Conservation (phyloP, 1,284 basidiomycete species). For the Moesziomyces globuligerus region DNA sequence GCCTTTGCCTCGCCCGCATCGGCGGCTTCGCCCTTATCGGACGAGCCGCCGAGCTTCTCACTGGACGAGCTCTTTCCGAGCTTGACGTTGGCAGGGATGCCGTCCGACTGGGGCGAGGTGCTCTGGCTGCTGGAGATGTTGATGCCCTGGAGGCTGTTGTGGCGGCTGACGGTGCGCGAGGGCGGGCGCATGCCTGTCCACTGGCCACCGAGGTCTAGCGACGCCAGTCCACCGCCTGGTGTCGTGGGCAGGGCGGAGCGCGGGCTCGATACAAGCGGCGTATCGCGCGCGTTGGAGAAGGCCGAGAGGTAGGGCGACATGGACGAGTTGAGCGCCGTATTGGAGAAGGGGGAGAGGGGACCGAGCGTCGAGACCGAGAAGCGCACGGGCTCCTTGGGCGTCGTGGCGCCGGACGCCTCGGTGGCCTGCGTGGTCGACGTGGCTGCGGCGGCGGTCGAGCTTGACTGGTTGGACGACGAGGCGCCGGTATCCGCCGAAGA, state of each 20-base stretch:
- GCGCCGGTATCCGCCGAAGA: slow-evolving; percentile 27
- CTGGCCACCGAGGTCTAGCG: slow-evolving; percentile 43
- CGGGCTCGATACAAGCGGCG: slow-evolving; percentile 61
- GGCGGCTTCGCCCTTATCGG: slow-evolving; percentile 5
- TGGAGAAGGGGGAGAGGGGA: slow-evolving; percentile 62
- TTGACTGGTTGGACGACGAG: slow-evolving; percentile 22
- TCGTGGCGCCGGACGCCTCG: slow-evolving; percentile 30
- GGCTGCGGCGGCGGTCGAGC: slow-evolving; percentile 18
- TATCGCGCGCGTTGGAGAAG: slow-evolving; percentile 65
- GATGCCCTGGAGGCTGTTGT: slow-evolving; percentile 49
- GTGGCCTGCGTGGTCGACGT: slow-evolving; percentile 26
- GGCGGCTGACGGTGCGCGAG: slow-evolving; percentile 38
- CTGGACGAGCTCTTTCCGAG: slow-evolving; percentile 32
- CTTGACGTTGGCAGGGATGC: slow-evolving; percentile 16
- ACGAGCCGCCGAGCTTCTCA: slow-evolving; percentile 29
- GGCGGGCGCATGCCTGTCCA: slow-evolving; percentile 52
- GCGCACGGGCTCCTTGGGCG: slow-evolving; percentile 58
- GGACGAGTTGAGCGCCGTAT: slow-evolving; percentile 60
- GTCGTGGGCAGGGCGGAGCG: slow-evolving; percentile 34
- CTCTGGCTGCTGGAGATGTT: slow-evolving; percentile 18
- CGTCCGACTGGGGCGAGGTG: slow-evolving; percentile 42
- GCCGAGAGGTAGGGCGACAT: slow-evolving; percentile 66
- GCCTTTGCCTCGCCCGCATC: slow-evolving; percentile 12
- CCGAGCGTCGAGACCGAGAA: slow-evolving; percentile 57
- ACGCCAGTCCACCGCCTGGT: slow-evolving; percentile 30